Base-by-base conservation (phyloP, 2,329 filamentous ascomycete species). In the Trichoderma sp. region DNA sequence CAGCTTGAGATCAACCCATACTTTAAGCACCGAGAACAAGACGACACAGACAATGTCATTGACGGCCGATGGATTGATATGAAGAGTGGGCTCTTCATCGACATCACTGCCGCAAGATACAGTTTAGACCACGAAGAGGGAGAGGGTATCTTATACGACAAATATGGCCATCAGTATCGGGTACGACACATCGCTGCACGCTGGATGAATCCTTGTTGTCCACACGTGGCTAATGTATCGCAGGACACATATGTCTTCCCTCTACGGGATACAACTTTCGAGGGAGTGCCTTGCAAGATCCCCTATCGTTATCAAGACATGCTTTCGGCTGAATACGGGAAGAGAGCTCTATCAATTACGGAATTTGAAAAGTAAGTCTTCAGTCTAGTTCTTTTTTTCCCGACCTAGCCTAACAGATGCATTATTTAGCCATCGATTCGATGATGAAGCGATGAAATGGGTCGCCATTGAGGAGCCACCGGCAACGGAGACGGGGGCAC, bases 231-330 rank as follows among this genome's bases (percentile, higher is more conserved):
- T 70, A 49, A 70, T 40, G 21, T 8, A n/a, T 53, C 1, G 4
- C 53, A 85, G 82, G 84, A 87, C 68, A 84, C 83, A 0, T 85
- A 91, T 67, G 81, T 94, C 13, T 92, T 89, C 74, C 91, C 91
- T 0, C 81, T 94, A 75, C 83, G 89, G n/a, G 85, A 88, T 70
- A 91, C 88, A 1, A 85, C 82, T 1, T 93, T 92, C 68, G 91
- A 93, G 74, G 89, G 88, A 0, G 84, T 89, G 0, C 81, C 84
- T 0, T 90, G 86, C 57, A 89, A 89, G 78, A 89, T 93, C 29
- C 91, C 91, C 0, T 89, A 85, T 73, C 80, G 82, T 8, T 91
- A 89, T 74, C 83, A 85, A 70, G 85, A 87, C 58, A 83, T 91
- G 60, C 79, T 91, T 1, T 80, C 81, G 24, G 81, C 86, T 11